Evolutionary conservation across 1,139 yeast species (phyloP).

Genomic region (Geotrichum phurueaensis): DNA sequence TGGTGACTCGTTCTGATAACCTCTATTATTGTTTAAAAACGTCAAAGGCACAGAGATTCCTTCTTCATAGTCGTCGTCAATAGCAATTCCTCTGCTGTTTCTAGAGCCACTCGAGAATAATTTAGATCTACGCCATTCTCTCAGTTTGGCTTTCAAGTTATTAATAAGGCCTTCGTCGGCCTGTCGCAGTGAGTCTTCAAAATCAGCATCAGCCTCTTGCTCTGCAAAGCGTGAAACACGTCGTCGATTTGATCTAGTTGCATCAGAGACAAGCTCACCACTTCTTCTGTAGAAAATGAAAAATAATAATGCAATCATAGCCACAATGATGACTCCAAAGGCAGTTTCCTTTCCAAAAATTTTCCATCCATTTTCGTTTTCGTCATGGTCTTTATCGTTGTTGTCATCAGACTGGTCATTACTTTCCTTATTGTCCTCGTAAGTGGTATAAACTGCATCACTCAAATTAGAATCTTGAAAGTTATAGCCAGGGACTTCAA

Average conservation of each 20-base stretch:
- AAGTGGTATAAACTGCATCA: not conserved
- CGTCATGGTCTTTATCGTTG: not conserved
- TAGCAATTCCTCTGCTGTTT: not conserved
- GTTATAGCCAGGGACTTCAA: constrained; percentile 10
- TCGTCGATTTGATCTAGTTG: not conserved
- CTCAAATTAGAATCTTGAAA: not conserved
- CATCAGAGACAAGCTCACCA: constrained; percentile 14
- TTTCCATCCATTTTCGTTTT: constrained; percentile 30
- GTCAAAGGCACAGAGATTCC: not conserved
- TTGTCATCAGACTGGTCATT: not conserved
- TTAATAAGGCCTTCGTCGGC: not conserved
- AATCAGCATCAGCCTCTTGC: not conserved
- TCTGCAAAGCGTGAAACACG: constrained; percentile 5
- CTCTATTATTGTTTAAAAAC: not conserved
- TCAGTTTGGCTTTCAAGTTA: not conserved
- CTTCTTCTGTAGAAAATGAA: constrained; percentile 28
- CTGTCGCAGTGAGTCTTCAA: not conserved
- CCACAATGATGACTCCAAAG: constrained; percentile 34
- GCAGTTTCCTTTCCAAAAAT: constrained; percentile 39
- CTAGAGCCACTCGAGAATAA: not conserved
- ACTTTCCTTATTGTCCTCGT: constrained; percentile 13
- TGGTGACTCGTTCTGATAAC: not conserved
- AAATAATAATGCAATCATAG: constrained; percentile 26
- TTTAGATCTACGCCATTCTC: not conserved
- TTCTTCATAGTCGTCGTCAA: not conserved